A percentile compares a stretch with the other conserved stretches of the same genome.
phyloP scores from a whole-genome alignment of 305 asterid species.

The Fraxinus greggii region DNA sequence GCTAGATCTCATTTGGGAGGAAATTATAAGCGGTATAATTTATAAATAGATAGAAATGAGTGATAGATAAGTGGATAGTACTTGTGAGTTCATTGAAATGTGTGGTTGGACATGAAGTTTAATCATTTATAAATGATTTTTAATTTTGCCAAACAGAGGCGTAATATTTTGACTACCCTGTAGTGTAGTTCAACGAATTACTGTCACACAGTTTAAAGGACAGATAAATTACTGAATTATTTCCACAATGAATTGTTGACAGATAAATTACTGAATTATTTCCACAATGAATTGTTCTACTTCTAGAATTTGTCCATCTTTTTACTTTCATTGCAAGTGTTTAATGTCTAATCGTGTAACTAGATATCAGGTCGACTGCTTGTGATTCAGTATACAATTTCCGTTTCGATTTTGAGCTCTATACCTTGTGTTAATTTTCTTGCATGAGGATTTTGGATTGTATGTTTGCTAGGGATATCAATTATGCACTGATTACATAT shows the following conservation, averaged over 20 bases:
- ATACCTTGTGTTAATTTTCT: not conserved
- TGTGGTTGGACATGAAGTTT: not conserved
- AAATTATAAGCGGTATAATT: not conserved
- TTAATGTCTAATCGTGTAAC: not conserved
- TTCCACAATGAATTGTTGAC: not conserved
- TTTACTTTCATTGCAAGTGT: not conserved
- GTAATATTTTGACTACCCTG: not conserved
- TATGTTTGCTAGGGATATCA: constrained; percentile 2
- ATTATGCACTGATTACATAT: constrained; percentile 14
- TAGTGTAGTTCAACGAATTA: not conserved
- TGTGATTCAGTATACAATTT: not conserved
- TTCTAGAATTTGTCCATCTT: not conserved
- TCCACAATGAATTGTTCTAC: not conserved
- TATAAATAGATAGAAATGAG: not conserved
- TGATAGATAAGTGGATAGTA: not conserved
- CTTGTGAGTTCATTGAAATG: not conserved
- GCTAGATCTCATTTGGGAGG: not conserved
- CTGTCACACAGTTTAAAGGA: not conserved
- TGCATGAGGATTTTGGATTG: not conserved
- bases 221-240: not conserved
- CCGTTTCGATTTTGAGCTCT: not conserved
- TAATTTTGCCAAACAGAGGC: not conserved
- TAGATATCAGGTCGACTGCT: not conserved
- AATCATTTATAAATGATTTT: not conserved
- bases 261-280: not conserved